Percentiles rank a stretch among this genome's conserved stretches.
Evolutionary conservation across 2,329 filamentous ascomycete genomes (phyloP).

Genomic region (Ceratocystis destructans): DNA sequence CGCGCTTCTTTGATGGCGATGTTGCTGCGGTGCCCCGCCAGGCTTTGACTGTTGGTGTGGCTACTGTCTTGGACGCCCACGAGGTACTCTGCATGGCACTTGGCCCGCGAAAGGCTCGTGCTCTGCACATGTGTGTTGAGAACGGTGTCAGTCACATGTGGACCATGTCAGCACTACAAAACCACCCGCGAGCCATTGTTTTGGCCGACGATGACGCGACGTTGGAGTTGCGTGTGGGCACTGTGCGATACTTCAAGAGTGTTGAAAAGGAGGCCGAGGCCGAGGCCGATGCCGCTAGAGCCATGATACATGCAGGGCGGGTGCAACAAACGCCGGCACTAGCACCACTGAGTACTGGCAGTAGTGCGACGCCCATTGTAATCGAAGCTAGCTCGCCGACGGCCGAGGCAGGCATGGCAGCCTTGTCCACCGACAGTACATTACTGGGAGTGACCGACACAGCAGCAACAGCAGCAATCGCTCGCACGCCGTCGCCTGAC

Average conservation of each 20-base stretch:
- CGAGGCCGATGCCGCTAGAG: slow-evolving; percentile 39
- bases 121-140: slow-evolving; percentile 68
- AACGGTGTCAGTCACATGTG: slow-evolving; percentile 81
- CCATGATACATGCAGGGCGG: not conserved
- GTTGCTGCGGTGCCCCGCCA: slow-evolving; percentile 61
- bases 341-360: slow-evolving; percentile 7
- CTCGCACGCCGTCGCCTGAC: slow-evolving; percentile 37
- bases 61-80: slow-evolving; percentile 66
- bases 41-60: slow-evolving; percentile 72
- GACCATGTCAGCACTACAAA: slow-evolving; percentile 68
- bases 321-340: not conserved
- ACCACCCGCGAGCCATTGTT: slow-evolving; percentile 69
- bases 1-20: slow-evolving; percentile 68
- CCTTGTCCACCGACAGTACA: not conserved
- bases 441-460: not conserved
- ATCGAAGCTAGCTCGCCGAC: slow-evolving; percentile 30
- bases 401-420: slow-evolving; percentile 19
- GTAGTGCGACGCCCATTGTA: slow-evolving; percentile 29
- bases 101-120: slow-evolving; percentile 66
- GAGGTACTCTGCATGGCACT: slow-evolving; percentile 76
- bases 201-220: slow-evolving; percentile 73
- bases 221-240: slow-evolving; percentile 59
- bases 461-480: slow-evolving; percentile 20
- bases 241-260: slow-evolving; percentile 58
- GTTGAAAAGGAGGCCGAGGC: slow-evolving; percentile 51